Evolutionary conservation across 1,284 basidiomycete species (phyloP).

Genomic region (Irpex sp.): DNA sequence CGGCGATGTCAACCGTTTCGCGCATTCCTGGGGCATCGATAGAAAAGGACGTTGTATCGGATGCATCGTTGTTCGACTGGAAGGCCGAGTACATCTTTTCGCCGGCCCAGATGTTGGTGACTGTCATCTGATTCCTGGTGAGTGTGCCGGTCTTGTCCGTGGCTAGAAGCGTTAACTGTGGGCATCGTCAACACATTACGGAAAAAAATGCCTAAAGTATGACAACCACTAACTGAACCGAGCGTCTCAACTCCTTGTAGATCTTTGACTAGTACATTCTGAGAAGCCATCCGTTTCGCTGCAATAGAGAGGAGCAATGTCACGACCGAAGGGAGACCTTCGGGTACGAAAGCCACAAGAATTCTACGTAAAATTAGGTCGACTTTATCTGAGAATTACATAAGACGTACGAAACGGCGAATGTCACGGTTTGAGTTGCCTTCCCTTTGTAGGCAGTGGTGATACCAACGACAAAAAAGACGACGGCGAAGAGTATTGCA

Average conservation of each 20-base stretch:
- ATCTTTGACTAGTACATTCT: conserved; percentile 70
- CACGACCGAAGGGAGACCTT: conserved; percentile 68
- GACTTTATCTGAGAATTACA: neutral
- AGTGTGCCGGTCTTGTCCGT: conserved; percentile 78
- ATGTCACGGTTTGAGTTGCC: conserved; percentile 57
- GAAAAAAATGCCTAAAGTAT: neutral
- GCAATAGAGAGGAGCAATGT: conserved; percentile 68
- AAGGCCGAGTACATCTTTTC: conserved; percentile 58
- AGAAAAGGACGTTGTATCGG: conserved; percentile 45
- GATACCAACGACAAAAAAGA: conserved; percentile 65
- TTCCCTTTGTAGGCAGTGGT: conserved; percentile 63
- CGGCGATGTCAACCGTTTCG: conserved; percentile 60
- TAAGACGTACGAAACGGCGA: conserved; percentile 47
- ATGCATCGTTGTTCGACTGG: conserved; percentile 67
- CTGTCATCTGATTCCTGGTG: conserved; percentile 73
- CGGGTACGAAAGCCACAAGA: conserved; percentile 69
- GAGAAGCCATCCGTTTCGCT: conserved; percentile 68
- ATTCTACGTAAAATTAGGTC: conserved; percentile 25
- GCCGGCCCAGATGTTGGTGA: conserved; percentile 62
- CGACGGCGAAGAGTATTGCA: conserved; percentile 56
- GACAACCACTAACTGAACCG: conserved; percentile 26
- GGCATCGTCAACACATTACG: neutral
- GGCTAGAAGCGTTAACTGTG: conserved; percentile 57
- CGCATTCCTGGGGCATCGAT: conserved; percentile 52
- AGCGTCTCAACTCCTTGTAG: conserved; percentile 71